Base-by-base conservation (phyloP, 75 land plant genomes). In the Sequoiadendron giganteum region DNA sequence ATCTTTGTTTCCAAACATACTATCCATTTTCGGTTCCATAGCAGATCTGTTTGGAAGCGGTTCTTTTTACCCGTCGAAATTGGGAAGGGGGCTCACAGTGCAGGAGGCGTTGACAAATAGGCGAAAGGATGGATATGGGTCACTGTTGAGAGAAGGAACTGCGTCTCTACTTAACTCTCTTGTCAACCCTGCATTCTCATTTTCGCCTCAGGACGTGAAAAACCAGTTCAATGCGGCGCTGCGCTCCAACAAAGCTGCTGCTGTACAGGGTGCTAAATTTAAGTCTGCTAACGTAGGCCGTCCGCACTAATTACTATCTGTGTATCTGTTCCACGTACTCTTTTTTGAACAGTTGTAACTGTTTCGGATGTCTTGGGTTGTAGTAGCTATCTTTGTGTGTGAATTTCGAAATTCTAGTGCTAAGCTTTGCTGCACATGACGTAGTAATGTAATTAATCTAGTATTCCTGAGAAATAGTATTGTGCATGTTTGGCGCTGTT, bases 121-220 rank as follows among this genome's bases (percentile, higher is more conserved):
- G 13, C 87, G 92, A 3, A 43, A 65, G 32, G 96, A 95, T 85
- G 95, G 92, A 4, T 85, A 84, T 70, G 91, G 94, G 2, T 84
- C 78, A 19, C 93, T 95, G 4, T 87, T 90, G 90, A 68, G 94
- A 13, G 93, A 96, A 86, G 96, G 94, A 25, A 91, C 93, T 2
- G 94, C 98, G 18, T 88, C 98, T 3, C 55, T 93, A 40, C 90
- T 95, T 4, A 96, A 95, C 91, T 93, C 96, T 81, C 61, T 94
- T 85, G 89, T 58, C 0, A 86, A 68, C 58, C 68, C 70, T 1
- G 84, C 88, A 15, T 95, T 93, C 87, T 89, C 85, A 1, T 52
- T 2, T 52, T 2, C 55, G 55, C 16, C 55, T 2, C 16, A 52
- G 55, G 15, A 52, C 15, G 55, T 94, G 19, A 89, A 89, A 82